Evolutionary conservation across 441 rosid species (phyloP), one percentile per base, ranked within the genome.

Genomic region (Pelargonium myrrhifolium): DNA sequence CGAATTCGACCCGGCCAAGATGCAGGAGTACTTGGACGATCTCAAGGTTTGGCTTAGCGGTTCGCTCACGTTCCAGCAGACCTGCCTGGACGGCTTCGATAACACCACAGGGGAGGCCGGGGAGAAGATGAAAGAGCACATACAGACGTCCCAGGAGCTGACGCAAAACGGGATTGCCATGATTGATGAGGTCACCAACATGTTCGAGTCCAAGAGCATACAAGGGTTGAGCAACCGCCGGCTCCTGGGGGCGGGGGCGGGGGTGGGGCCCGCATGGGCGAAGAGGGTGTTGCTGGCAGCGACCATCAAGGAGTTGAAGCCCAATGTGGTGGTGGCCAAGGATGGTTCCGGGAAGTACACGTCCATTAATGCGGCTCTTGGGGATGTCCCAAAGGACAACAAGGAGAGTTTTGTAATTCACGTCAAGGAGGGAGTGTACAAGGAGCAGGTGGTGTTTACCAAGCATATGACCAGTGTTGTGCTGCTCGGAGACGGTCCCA

Each of bases 11-110:
- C 7, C 77, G 0, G 65, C 65, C 61, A 77, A 70, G 61, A 5
- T 80, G 0, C 81, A 80, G 9, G 51, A 65, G 45, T 88, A 72
- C 65, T 55, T 82, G 3, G 82, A 82, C 18, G 82, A 88, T 68
- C 82, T 92, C 63, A 76, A 79, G 64, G 72, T 84, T 65, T 92
- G 93, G 96, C 86, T 89, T 3, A 90, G 93, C 47, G 96, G 90
- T 20, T 75, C 95, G n/a, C 65, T 84, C 10, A 91, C 95, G 0
- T 88, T 82, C 77, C 89, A 89, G 65, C 82, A 88, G 42, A 92
- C 89, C 1, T 92, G 98, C 71, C 37, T 89, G 14, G 93, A 89
- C 8, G 83, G 85, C 4, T 89, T 92, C 45, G 75, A 74, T 8
- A 88, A 92, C 71, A 82, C 86, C 3, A 86, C 87, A 0, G 83